Percentiles rank a stretch among this genome's conserved stretches.
These are phyloP conservation scores for Pseudognaphalium luteoalbum DNA, from an alignment of 129 eudicot genomes.

Conservation along the genomic window DNA sequence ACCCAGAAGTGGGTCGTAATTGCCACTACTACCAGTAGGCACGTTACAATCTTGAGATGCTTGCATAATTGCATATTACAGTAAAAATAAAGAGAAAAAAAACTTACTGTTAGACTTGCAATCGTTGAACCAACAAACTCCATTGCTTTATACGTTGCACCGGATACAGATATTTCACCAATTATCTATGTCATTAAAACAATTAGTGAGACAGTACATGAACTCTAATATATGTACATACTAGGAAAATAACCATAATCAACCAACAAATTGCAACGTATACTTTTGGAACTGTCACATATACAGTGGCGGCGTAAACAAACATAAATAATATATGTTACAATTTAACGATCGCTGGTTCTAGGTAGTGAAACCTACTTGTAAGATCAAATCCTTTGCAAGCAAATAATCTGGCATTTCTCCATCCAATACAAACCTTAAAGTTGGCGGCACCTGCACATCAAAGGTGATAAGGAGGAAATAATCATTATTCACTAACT, in stretches of 20 bases:
- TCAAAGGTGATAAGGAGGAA: not conserved
- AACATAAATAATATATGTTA: not conserved
- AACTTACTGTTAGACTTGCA: conserved; percentile 81
- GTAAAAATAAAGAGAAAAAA: not conserved
- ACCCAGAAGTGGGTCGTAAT: not conserved
- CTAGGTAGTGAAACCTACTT: conserved; percentile 47
- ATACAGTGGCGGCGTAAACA: not conserved
- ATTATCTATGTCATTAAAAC: conserved; percentile 56
- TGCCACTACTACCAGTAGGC: not conserved
- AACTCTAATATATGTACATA: conserved; percentile 2
- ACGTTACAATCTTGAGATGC: not conserved
- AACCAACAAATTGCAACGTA: not conserved
- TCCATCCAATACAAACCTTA: conserved; percentile 97
- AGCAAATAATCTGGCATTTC: conserved; percentile 94
- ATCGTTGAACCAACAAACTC: conserved; percentile 94
- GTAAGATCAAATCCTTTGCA: conserved; percentile 95
- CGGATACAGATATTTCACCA: conserved; percentile 97
- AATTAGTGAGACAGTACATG: conserved; percentile 15
- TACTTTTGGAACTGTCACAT: not conserved
- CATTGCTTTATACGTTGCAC: conserved; percentile 98
- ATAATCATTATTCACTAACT: not conserved
- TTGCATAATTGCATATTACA: not conserved
- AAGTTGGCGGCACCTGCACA: conserved; percentile 92
- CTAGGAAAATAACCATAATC: conserved; percentile 8
- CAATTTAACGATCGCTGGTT: not conserved